Evolutionary conservation across 306 rosid genomes (phyloP), one percentile per base, ranked within the genome.

Genomic region (Sesbania bispinosa): DNA sequence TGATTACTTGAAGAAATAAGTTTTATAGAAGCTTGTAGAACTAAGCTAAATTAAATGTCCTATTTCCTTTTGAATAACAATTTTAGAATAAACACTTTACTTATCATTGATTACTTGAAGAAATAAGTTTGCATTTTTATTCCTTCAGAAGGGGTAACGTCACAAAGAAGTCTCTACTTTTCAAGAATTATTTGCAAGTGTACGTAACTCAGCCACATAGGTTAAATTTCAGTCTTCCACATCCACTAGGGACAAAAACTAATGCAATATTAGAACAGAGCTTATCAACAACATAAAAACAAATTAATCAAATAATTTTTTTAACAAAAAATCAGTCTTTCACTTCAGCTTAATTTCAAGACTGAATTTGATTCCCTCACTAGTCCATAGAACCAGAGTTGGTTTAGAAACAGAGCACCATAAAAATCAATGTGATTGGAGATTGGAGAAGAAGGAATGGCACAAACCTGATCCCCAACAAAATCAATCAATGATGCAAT

Each of bases 381-480:
- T 1, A 50, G n/a, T 23, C 11, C 11, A 10, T 35, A 60, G n/a
- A 58, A 20, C 2, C 33, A 48, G 58, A 47, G 5, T 3, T 33
- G 51, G 20, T n/a, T 38, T 20, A 43, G 6, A 41, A 67, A 16
- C 7, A 67, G 18, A 57, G 2, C 9, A 62, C 16, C 16, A 46
- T 7, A 30, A 4, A 58, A 57, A 58, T 19, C 35, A 59, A 30
- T 10, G 13, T 13, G 57, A 61, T 14, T 1, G 1, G 14, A 39
- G 57, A 61, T 14, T 1, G 1, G 14, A 39, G 54, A 57, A 26
- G 15, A 24, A 33, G 5, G 2, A 36, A 39, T 24, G 8, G 39
- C 24, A n/a, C 54, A 24, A 42, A 90, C 97, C 92, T 90, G 98
- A 77, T 93, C 94, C 6, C 88, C 96, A 21, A 77, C 46, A 48